Evolutionary conservation across 75 land plant genomes (phyloP).

Genomic region (Selaginella moellendorffii): DNA sequence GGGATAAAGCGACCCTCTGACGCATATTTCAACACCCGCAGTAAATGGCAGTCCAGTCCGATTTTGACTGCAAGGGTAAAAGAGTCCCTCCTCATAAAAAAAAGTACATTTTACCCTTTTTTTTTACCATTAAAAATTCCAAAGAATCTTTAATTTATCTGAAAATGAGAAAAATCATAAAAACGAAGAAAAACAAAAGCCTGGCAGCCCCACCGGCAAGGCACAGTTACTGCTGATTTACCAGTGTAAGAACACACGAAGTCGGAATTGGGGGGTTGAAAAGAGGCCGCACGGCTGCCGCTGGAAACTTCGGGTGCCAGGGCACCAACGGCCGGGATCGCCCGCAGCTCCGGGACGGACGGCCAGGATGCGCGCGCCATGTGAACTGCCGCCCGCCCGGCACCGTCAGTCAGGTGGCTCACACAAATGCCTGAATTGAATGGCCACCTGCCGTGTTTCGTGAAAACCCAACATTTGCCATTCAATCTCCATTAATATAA

Average conservation of each 20-base stretch:
- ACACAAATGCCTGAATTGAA: background rate
- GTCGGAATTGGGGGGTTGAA: background rate
- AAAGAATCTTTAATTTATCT: too few relatives aligned
- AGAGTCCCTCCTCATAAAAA: too few relatives aligned
- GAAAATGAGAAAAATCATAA: too few relatives aligned
- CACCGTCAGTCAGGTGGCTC: background rate
- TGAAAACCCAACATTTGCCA: background rate
- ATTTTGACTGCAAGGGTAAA: background rate
- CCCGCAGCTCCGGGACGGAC: background rate
- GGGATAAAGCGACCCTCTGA: background rate
- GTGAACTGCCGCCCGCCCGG: background rate
- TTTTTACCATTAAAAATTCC: too few relatives aligned
- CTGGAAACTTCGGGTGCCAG: background rate
- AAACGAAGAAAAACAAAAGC: too few relatives aligned
- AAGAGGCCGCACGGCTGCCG: constrained; percentile 2
- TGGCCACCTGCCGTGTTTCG: background rate
- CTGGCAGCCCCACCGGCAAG: too few relatives aligned
- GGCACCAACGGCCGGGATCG: background rate
- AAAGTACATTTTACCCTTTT: too few relatives aligned
- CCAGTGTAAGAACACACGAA: too few relatives aligned
- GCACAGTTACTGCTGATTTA: too few relatives aligned
- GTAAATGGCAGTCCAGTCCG: constrained; percentile 1
- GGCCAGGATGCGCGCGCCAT: background rate
- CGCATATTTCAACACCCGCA: constrained; percentile 1
- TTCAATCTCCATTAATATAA: background rate